Conservation (phyloP, 192 early-diverging fungal genomes). For the Coemansia nantahalensis region DNA sequence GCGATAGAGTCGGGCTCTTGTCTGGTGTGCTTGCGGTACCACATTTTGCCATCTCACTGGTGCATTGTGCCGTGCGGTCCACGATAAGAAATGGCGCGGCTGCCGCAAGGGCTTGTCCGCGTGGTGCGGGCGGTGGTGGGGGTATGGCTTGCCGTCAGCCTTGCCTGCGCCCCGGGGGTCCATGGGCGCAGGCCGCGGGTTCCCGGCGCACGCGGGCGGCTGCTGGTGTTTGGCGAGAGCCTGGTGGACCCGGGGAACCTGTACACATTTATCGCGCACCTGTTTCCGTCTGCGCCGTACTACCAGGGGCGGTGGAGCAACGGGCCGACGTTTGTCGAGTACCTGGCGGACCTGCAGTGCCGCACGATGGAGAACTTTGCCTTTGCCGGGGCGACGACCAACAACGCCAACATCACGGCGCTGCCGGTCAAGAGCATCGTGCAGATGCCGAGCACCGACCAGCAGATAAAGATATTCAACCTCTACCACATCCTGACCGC, state of each 20-base stretch:
- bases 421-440: conserved; percentile 43
- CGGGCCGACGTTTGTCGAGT: conserved; percentile 51
- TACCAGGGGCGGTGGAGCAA: conserved; percentile 54
- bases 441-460: conserved; percentile 50
- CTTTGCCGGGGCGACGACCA: conserved; percentile 48
- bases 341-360: conserved; percentile 45
- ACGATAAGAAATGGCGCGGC: too few relatives aligned
- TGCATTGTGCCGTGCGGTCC: too few relatives aligned
- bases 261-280: conserved; percentile 45
- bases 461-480: conserved; percentile 50
- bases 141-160: not conserved
- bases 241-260: conserved; percentile 49
- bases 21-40: too few relatives aligned
- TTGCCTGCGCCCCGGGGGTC: not conserved
- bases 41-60: too few relatives aligned
- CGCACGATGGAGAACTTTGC: conserved; percentile 51
- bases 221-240: conserved; percentile 51
- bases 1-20: too few relatives aligned
- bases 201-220: conserved; percentile 40
- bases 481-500: conserved; percentile 43
- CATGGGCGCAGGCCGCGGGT: conserved; percentile 45
- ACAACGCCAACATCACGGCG: conserved; percentile 49
- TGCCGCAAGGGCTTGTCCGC: not conserved
- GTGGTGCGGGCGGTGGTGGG: not conserved
- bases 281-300: conserved; percentile 48